These are phyloP conservation scores for Zea luxurians DNA, from an alignment of 176 grass and related monocot genomes.

Conservation along the genomic window DNA sequence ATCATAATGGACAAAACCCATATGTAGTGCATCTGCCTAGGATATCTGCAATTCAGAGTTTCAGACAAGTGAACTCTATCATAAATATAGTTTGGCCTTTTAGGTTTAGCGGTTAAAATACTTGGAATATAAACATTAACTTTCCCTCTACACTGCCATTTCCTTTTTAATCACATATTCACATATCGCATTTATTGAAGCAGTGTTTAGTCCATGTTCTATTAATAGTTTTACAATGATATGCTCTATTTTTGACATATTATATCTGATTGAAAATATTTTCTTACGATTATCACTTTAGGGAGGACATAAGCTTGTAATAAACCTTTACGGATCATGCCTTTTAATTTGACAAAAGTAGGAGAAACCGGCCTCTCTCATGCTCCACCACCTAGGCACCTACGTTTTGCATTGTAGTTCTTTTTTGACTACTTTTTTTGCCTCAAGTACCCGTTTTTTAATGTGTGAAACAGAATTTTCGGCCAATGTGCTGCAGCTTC, in stretches of 20 bases:
- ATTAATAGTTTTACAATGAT: neutral
- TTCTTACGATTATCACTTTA: constrained; percentile 2
- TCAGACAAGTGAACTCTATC: neutral
- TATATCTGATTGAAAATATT: constrained; percentile 7
- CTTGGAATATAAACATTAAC: neutral
- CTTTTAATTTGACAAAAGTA: too few species aligned
- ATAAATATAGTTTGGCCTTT: neutral
- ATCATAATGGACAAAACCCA: constrained; percentile 3
- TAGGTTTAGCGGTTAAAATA: neutral
- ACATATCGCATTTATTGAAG: constrained; percentile 21
- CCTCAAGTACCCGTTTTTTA: constrained; percentile 17
- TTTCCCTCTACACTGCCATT: neutral
- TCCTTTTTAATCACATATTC: neutral
- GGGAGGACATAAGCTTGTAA: neutral
- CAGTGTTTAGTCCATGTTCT: neutral
- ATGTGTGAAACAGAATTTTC: constrained; percentile 32
- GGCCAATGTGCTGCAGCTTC: constrained; percentile 16
- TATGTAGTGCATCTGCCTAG: neutral
- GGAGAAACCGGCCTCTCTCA: too few species aligned
- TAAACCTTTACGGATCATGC: too few species aligned
- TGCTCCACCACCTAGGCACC: neutral
- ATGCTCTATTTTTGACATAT: neutral
- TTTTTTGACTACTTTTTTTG: neutral
- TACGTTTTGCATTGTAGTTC: neutral
- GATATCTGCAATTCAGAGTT: neutral